Base-by-base conservation (phyloP, 1,284 basidiomycete species). In the Apiotrichum veenhuisii region DNA sequence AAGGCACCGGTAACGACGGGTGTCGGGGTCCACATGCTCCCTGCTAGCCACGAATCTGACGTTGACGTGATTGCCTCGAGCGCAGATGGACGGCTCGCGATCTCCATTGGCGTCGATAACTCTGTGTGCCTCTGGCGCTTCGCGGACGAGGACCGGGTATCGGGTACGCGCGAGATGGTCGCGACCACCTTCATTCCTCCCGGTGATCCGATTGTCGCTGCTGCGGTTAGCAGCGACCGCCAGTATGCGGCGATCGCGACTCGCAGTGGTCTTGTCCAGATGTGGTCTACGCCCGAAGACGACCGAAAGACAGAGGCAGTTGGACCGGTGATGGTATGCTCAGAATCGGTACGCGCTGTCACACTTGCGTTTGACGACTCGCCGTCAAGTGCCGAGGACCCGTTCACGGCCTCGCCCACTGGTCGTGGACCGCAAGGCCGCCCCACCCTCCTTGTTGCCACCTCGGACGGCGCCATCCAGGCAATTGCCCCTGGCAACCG, bases 11-110 rank as follows among this genome's bases (percentile, higher is more conserved):
- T 51, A 22, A 50, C 58, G 2, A 46, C 52, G 1, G 27, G 25
- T 26, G 50, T 61, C 22, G 50, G 54, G 33, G 89, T 92, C 63
- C 80, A 81, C 11, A 86, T 89, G 15, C 79, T 92, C 15, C 86
- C 89, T 12, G 84, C 89, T 37, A 83, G 84, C 7, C 90, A 90
- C 65, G 74, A 82, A 1, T 87, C 86, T 15, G 92, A 96, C 64
- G 83, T 95, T 15, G 90, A 91, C 57, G 78, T 91, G 36, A 78
- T 94, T n/a, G 85, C 85, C 1, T 75, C 83, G 0, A 89, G 85
- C 67, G 80, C 79, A 33, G 83, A 87, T 62, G 85, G 87, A 5
- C 77, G 77, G 41, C 72, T 86, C 3, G 77, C 88, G 30, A 82
- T 85, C 8, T 86, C 86, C 11, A 84, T 91, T 18, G 88, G 89